phyloP scores from a whole-genome alignment of 805 yeast species.

The Monosporozyma aquatica region DNA sequence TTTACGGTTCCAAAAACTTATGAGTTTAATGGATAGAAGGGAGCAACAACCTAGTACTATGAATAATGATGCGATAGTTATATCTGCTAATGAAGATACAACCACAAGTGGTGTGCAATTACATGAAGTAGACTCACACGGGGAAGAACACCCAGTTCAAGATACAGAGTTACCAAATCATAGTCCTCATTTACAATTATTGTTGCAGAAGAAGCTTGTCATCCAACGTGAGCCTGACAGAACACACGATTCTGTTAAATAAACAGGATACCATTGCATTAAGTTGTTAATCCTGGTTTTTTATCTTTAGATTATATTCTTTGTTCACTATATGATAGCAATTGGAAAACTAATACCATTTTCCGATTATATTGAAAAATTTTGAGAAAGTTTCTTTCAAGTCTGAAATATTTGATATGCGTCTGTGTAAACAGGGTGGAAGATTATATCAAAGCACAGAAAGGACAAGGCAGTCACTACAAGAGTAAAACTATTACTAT shows the following conservation, averaged over 20 bases:
- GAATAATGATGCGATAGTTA: neutral
- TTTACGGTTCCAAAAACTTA: constrained; percentile 68
- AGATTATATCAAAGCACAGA: no score
- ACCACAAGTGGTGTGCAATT: neutral
- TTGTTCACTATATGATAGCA: no score
- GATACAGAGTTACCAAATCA: constrained; percentile 10
- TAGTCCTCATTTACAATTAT: constrained; percentile 38
- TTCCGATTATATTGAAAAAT: no score
- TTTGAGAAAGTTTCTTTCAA: no score
- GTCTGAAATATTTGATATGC: no score
- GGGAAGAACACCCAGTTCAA: neutral
- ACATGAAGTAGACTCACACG: neutral
- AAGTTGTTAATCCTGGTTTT: no score
- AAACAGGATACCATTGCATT: neutral
- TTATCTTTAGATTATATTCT: no score
- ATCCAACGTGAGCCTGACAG: constrained; percentile 48
- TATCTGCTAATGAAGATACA: neutral
- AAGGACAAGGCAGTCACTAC: no score
- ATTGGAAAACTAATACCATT: no score
- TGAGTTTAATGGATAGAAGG: constrained; percentile 64
- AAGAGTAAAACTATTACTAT: no score
- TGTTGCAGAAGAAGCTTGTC: constrained; percentile 53
- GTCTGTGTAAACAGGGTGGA: no score
- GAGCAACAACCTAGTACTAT: constrained; percentile 1
- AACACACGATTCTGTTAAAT: constrained; percentile 20